Percentiles rank a stretch among this genome's conserved stretches.
Evolutionary conservation across 257 asterid genomes (phyloP).

Genomic region (Capsicum rhomboideum): DNA sequence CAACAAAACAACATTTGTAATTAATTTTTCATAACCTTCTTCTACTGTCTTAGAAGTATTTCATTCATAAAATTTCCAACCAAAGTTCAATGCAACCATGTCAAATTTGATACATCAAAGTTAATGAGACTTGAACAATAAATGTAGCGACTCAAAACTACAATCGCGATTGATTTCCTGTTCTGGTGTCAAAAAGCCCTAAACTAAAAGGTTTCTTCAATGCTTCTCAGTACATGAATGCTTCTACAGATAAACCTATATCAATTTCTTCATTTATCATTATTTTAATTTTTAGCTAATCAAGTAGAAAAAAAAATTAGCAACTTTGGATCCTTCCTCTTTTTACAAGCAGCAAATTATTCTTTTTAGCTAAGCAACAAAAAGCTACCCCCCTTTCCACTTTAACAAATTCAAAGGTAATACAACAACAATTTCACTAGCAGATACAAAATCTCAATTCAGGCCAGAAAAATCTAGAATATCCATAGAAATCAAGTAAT

Average conservation of each 20-base stretch:
- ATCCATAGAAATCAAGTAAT: not conserved
- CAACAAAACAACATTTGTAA: not conserved
- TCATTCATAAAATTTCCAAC: not conserved
- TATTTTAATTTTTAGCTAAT: not conserved
- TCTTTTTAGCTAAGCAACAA: not conserved
- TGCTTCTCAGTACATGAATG: not conserved
- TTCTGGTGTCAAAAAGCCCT: not conserved
- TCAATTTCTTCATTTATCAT: not conserved
- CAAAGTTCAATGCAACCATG: not conserved
- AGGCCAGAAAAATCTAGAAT: not conserved
- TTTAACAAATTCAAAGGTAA: not conserved
- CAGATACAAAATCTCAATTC: not conserved
- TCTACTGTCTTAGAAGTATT: not conserved
- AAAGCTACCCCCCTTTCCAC: not conserved
- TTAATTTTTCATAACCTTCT: not conserved
- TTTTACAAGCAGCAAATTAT: not conserved
- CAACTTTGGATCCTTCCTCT: not conserved
- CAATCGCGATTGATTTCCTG: not conserved
- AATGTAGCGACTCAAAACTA: not conserved
- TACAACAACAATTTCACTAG: not conserved
- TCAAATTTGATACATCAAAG: too few relatives aligned
- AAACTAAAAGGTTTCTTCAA: not conserved
- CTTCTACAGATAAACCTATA: not conserved
- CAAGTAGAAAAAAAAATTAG: not conserved
- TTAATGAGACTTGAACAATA: not conserved